These are phyloP conservation scores for Colletotrichum brevisporum DNA, from an alignment of 2,329 filamentous ascomycete genomes.

Conservation along the genomic window DNA sequence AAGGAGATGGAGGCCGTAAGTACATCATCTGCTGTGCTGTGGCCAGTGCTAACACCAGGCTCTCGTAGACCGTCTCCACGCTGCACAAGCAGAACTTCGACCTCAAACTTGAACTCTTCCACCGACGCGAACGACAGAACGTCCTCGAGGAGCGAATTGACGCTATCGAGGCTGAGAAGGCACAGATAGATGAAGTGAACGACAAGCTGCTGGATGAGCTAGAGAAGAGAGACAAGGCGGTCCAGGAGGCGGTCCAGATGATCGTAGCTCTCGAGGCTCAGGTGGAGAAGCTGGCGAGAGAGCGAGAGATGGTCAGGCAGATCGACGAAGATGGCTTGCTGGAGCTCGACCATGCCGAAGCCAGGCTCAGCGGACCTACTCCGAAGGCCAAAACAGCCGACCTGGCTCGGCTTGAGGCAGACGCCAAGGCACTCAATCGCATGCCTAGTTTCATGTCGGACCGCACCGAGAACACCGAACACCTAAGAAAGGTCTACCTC, in stretches of 20 bases:
- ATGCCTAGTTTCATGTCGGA: slow-evolving; percentile 78
- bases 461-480: slow-evolving; percentile 70
- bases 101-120: slow-evolving; percentile 80
- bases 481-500: slow-evolving; percentile 72
- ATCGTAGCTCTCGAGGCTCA: slow-evolving; percentile 76
- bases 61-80: slow-evolving; percentile 71
- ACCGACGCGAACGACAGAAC: slow-evolving; percentile 75
- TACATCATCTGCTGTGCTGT: slow-evolving; percentile 4
- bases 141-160: slow-evolving; percentile 71
- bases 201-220: slow-evolving; percentile 71
- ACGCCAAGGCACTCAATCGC: slow-evolving; percentile 60
- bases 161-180: slow-evolving; percentile 66
- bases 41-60: slow-evolving; percentile 17
- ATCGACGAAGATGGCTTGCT: slow-evolving; percentile 61
- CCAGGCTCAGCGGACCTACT: slow-evolving; percentile 32
- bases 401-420: slow-evolving; percentile 45
- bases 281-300: slow-evolving; percentile 66
- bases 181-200: slow-evolving; percentile 70
- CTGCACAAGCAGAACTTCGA: slow-evolving; percentile 85
- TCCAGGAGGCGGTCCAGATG: slow-evolving; percentile 79
- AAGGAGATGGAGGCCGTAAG: slow-evolving; percentile 78
- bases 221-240: slow-evolving; percentile 77
- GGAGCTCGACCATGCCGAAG: slow-evolving; percentile 49
- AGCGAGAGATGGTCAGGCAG: slow-evolving; percentile 67
- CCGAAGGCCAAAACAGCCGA: slow-evolving; percentile 42